Base-by-base conservation (phyloP, 2,329 filamentous ascomycete genomes). In the Diaporthe eres region DNA sequence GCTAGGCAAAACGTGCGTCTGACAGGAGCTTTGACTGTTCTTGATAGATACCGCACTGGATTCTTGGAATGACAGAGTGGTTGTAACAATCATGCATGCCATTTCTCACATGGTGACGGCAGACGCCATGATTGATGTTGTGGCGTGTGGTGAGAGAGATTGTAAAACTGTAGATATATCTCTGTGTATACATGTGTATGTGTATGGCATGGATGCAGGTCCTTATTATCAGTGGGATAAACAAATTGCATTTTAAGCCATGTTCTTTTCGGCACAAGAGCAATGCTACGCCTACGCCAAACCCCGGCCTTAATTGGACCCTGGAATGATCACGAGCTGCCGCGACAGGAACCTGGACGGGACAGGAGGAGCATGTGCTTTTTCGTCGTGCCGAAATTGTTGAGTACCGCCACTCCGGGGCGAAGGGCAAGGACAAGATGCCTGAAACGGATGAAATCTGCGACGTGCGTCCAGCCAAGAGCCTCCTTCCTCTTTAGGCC, bases 371-470 rank as follows among this genome's bases (percentile, higher is more conserved):
- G 65, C 65, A 70, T 70, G 65, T 70, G 65, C 65, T 70, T 70
- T 49, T 70, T 19, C 17, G 34, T 34, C 13, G 9, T 28, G 65
- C 65, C 65, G 65, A 70, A 70, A 13, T 70, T 70, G 65, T 70
- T 70, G 65, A 70, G 65, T 28, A 55, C 47, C 49, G 65, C 47
- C n/a, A 28, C 28, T 25, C 63, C 63, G 44, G 31, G 31, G 47
- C 25, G 44, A n/a, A 15, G 44, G 65, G 47, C 65, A 51, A 70
- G 47, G 49, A 39, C 47, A 13, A 42, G 65, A 70, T 39, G 31
- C 65, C 65, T 53, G 34, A 70, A 70, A 70, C 49, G 65, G 65
- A 70, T 34, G 22, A 55, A 70, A 70, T 70, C 65, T 55, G 65
- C 65, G 65, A 6, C 49, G 8, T 70, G 65, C 34, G 17, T 55